These are phyloP conservation scores for Colletotrichum sp. DNA, from an alignment of 2,329 filamentous ascomycete species.

Conservation along the genomic window DNA sequence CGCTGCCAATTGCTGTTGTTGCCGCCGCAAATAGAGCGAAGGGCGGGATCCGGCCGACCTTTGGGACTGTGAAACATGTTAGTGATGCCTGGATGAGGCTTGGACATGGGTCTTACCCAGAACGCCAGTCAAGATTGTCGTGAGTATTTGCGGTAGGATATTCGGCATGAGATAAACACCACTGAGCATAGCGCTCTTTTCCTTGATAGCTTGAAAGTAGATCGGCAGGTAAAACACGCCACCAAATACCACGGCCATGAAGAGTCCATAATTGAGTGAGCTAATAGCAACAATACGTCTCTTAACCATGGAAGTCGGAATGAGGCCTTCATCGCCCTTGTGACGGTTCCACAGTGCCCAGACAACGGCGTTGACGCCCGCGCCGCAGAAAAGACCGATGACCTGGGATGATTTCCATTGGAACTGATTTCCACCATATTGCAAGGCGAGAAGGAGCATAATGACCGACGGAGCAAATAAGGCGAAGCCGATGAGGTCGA, in stretches of 20 bases:
- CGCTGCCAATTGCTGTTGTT: slow-evolving; percentile 37
- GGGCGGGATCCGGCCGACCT: slow-evolving; percentile 16
- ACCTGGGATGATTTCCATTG: slow-evolving; percentile 38
- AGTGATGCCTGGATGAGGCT: not conserved
- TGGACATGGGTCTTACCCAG: not conserved
- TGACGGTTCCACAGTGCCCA: slow-evolving; percentile 36
- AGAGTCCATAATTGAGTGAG: slow-evolving; percentile 12
- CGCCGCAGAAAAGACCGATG: slow-evolving; percentile 39
- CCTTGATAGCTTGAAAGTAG: slow-evolving; percentile 27
- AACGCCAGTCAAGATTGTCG: not conserved
- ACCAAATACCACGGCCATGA: not conserved
- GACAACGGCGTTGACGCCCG: slow-evolving; percentile 31
- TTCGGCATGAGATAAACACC: slow-evolving; percentile 22
- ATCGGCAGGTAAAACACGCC: slow-evolving; percentile 22
- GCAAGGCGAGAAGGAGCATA: slow-evolving; percentile 50
- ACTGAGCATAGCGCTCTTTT: slow-evolving; percentile 22
- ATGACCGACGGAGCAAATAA: slow-evolving; percentile 35
- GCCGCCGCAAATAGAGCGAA: slow-evolving; percentile 35
- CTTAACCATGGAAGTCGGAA: slow-evolving; percentile 26
- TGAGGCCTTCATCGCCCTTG: slow-evolving; percentile 41
- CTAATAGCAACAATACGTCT: slow-evolving; percentile 10
- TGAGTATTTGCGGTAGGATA: slow-evolving; percentile 15
- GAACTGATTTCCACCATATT: slow-evolving; percentile 42
- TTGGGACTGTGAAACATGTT: slow-evolving; percentile 28
- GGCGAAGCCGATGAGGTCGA: slow-evolving; percentile 32